Evolutionary conservation across 2,329 filamentous ascomycete genomes (phyloP).

Genomic region (Aspergillus ochraceoroseus): DNA sequence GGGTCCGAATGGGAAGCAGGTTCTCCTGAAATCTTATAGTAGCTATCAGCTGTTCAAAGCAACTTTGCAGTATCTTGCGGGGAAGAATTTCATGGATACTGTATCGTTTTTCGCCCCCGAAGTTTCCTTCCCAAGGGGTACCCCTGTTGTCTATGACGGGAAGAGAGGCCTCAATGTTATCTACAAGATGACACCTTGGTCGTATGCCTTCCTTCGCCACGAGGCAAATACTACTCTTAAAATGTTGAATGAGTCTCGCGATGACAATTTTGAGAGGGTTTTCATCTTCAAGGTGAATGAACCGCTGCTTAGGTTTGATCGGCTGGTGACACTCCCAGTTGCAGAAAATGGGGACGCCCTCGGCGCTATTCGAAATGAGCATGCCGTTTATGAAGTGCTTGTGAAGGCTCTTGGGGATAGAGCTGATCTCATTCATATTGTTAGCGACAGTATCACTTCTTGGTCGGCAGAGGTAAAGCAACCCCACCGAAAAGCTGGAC

Average conservation of each 20-base stretch:
- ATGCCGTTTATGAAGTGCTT: slow-evolving; percentile 58
- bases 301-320: slow-evolving; percentile 53
- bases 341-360: slow-evolving; percentile 27
- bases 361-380: slow-evolving; percentile 29
- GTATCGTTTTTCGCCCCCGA: slow-evolving; percentile 43
- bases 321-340: slow-evolving; percentile 41
- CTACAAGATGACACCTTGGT: slow-evolving; percentile 87
- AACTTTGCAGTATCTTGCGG: slow-evolving; percentile 77
- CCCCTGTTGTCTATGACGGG: slow-evolving; percentile 75
- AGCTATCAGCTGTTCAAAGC: slow-evolving; percentile 94
- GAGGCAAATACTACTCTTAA: slow-evolving; percentile 70
- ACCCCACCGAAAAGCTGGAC: slow-evolving; percentile 28
- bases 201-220: slow-evolving; percentile 65
- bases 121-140: slow-evolving; percentile 37
- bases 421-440: slow-evolving; percentile 61
- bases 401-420: slow-evolving; percentile 70
- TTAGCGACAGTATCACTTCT: slow-evolving; percentile 35
- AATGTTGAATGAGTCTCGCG: slow-evolving; percentile 66
- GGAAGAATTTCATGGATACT: slow-evolving; percentile 67
- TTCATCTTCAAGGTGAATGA: slow-evolving; percentile 65
- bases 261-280: slow-evolving; percentile 75
- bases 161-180: slow-evolving; percentile 71
- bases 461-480: slow-evolving; percentile 51
- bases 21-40: slow-evolving; percentile 75
- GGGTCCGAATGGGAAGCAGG: slow-evolving; percentile 62